Evolutionary conservation across 306 rosid genomes (phyloP).

Genomic region (Potentilla sterilis): DNA sequence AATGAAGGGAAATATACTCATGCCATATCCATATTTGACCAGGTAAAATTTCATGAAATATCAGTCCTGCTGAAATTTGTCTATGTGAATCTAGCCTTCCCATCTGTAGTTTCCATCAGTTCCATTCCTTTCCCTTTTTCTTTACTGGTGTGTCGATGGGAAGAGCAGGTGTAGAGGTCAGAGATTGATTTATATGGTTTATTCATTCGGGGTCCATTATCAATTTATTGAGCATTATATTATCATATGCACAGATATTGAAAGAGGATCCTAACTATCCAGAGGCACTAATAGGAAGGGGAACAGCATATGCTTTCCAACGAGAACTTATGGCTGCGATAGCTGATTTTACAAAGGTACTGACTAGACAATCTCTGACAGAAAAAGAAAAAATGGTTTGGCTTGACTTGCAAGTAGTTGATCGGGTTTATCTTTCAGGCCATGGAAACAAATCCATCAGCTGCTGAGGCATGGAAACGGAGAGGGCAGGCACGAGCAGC

Average conservation of each 20-base stretch:
- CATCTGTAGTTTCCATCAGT: slow-evolving; percentile 6
- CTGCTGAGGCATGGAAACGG: slow-evolving; percentile 98
- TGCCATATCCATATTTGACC: slow-evolving; percentile 85
- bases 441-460: slow-evolving; percentile 75
- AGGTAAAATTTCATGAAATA: slow-evolving; percentile 46
- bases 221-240: slow-evolving; percentile 13
- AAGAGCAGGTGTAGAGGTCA: neutral
- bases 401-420: slow-evolving; percentile 18
- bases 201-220: neutral
- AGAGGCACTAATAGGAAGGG: slow-evolving; percentile 96
- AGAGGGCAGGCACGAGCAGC: slow-evolving; percentile 99
- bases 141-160: slow-evolving; percentile 7
- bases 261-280: slow-evolving; percentile 90
- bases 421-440: slow-evolving; percentile 55
- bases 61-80: slow-evolving; percentile 20
- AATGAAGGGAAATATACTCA: slow-evolving; percentile 91
- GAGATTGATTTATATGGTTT: neutral
- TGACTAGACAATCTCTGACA: slow-evolving; percentile 23
- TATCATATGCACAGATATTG: slow-evolving; percentile 58
- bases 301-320: slow-evolving; percentile 91
- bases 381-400: slow-evolving; percentile 23
- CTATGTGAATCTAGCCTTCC: neutral
- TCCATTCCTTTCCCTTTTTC: neutral
- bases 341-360: slow-evolving; percentile 89
- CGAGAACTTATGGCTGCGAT: slow-evolving; percentile 87